Evolutionary conservation across 1,284 basidiomycete genomes (phyloP), one percentile per base, ranked within the genome.

Genomic region (Blastosporella zonata): DNA sequence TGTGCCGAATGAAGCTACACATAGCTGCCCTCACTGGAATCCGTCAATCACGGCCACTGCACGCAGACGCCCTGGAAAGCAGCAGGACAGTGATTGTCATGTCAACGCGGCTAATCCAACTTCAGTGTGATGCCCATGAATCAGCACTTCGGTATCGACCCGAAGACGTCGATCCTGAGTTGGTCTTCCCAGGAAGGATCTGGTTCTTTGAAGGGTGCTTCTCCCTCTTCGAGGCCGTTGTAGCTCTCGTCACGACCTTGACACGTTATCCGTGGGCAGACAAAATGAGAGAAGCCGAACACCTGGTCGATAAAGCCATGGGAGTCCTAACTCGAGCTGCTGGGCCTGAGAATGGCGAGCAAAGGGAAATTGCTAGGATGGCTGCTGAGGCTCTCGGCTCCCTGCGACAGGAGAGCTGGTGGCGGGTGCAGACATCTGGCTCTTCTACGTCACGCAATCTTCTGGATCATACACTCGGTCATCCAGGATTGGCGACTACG

Each of bases 121-220:
- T 69, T 28, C 71, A 74, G 39, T 68, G 67, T 54, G 62, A 64
- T 46, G 55, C 55, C 23, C 57, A 62, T 42, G 45, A 56, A 28
- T 43, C 47, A n/a, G 47, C 46, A 22, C 47, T 45, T 33, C 34
- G 41, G 38, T 41, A 44, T 34, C 45, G 48, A 42, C 37, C 45
- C 27, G 52, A 55, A 44, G 54, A 46, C 37, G 34, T 21, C 46
- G 38, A 46, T 28, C 36, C 47, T 50, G 35, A 45, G 42, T 50
- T 45, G 55, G 36, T 42, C 41, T 47, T 65, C 29, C 60, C 62
- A 25, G 63, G 65, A 15, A 63, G 54, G 47, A 61, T 61, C 47
- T 73, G 71, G 69, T 64, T 64, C 45, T 72, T 70, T 53, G 66
- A 67, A 49, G 69, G 68, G 6, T 69, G 68, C 45, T 67, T 68